Evolutionary conservation across 441 rosid species (phyloP), one percentile per base, ranked within the genome.

Genomic region (Raphanus hybrid): DNA sequence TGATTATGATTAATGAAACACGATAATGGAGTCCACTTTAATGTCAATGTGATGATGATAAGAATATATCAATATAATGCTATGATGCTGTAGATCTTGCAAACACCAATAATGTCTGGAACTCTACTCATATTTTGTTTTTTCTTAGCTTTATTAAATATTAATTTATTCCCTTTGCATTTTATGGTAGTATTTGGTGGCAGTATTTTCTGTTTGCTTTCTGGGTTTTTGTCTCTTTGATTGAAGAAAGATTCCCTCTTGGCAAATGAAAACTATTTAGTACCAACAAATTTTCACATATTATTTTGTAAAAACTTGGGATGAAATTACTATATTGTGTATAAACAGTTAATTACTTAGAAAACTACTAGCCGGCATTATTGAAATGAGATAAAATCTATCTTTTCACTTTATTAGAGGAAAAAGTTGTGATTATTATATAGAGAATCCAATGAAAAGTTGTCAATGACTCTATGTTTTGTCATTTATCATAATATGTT

Each of bases 181-280:
- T 50, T 80, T 78, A 70, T 60, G 78, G 75, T 71, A 75, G 77
- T 74, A 75, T 80, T 74, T 84, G 80, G 80, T 71, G 80, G 71
- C 80, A 64, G 79, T 66, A 35, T 79, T 50, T 52, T 80, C 62
- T 73, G 83, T 84, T 75, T 70, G 79, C 79, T 80, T 78, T 80
- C 77, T 73, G 78, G 61, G 75, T 20, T 82, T 79, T 79, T 83
- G 78, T 77, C 80, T 85, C 79, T 70, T 81, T 71, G 79, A 81
- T 67, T 81, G 82, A 69, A 78, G 79, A 81, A 85, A 89, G 90
- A 86, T 87, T 88, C 91, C 89, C 87, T 75, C 81, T 84, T 78
- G 70, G 81, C 82, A 84, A 84, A 74, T 84, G 83, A 80, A 32
- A 80, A 54, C 74, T 80, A 76, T 68, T 74, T 64, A 14, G 39